Base-by-base conservation (phyloP, 169 alveolate genomes). In the Plasmodium gonderi region DNA sequence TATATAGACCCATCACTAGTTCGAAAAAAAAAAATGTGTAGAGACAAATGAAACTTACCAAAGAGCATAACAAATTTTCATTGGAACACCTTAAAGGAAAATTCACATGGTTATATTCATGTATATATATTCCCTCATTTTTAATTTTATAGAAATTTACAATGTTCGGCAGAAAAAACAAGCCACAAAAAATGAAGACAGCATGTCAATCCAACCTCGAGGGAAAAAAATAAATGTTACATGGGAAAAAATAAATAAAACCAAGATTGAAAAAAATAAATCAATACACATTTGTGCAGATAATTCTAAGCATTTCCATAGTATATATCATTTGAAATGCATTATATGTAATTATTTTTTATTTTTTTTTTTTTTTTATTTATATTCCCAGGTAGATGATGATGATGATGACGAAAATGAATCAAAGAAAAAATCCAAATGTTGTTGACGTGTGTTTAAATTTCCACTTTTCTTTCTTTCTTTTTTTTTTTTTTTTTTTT, bases 151-250 rank as follows among this genome's bases (percentile, higher is more conserved):
- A 89, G 93, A 89, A 89, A 89, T 89, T 33, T 89, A 89, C 29
- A 89, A 89, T 68, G 93, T 89, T 14, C 65, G 90, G 40, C 93
- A 89, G 79, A 89, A 89, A 77, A 89, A 89, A 6, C 93, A 89
- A 77, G 79, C 81, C 64, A 60, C 93, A 9, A 77, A 51, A 89
- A 89, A 67, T 60, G 93, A 89, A 76, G 93, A 89, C 51, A 89
- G 54, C 79, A 29, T 89, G 69, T 54, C 89, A n/a, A 77, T 89
- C 31, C 93, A 89, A 42, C 93, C 93, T n/a, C 29, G 93, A 45
- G 93, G 93, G 45, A 89, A 89, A 76, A 89, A 89, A 77, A 89
- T 89, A 40, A 89, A 89, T 64, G 93, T 89, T 20, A 36, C 2
- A 38, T 65, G 42, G 78, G 78, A 85, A 51, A 74, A 36, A 51